A percentile compares a stretch with the other conserved stretches of the same genome.
These are phyloP conservation scores for Plasmodium vivax DNA, from an alignment of 169 alveolate species.

Conservation along the genomic window DNA sequence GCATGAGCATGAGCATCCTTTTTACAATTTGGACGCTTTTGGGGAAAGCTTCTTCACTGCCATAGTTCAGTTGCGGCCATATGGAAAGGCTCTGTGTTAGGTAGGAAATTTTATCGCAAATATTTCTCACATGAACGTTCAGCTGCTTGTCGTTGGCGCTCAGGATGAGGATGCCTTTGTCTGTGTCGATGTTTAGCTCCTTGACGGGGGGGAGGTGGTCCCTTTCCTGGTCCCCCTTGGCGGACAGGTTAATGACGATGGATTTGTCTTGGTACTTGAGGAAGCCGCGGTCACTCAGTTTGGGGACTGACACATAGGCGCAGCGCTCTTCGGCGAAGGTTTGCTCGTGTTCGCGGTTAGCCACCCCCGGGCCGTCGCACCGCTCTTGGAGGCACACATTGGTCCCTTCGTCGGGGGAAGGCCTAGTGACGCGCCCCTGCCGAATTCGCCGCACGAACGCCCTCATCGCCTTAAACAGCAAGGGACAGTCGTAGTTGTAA, in stretches of 20 bases:
- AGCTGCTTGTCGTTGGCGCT: slow-evolving; percentile 50
- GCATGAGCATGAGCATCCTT: slow-evolving; percentile 35
- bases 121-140: slow-evolving; percentile 52
- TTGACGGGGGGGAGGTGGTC: neutral
- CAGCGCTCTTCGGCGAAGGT: neutral
- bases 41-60: neutral
- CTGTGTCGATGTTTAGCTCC: slow-evolving; percentile 46
- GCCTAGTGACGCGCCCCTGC: neutral
- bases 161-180: slow-evolving; percentile 54
- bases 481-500: slow-evolving; percentile 17
- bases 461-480: slow-evolving; percentile 10
- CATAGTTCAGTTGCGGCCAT: slow-evolving; percentile 44
- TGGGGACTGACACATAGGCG: slow-evolving; percentile 39
- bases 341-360: neutral
- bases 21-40: neutral
- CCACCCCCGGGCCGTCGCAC: neutral
- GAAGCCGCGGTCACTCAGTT: slow-evolving; percentile 34
- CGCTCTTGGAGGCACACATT: neutral
- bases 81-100: slow-evolving; percentile 57
- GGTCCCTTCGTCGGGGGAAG: neutral
- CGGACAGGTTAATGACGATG: slow-evolving; percentile 30
- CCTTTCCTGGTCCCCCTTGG: slow-evolving; percentile 14
- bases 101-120: slow-evolving; percentile 60
- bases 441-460: slow-evolving; percentile 8
- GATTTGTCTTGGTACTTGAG: slow-evolving; percentile 19